Evolutionary conservation across 345 rosid genomes (phyloP).

Genomic region (Hibiscus trionum): DNA sequence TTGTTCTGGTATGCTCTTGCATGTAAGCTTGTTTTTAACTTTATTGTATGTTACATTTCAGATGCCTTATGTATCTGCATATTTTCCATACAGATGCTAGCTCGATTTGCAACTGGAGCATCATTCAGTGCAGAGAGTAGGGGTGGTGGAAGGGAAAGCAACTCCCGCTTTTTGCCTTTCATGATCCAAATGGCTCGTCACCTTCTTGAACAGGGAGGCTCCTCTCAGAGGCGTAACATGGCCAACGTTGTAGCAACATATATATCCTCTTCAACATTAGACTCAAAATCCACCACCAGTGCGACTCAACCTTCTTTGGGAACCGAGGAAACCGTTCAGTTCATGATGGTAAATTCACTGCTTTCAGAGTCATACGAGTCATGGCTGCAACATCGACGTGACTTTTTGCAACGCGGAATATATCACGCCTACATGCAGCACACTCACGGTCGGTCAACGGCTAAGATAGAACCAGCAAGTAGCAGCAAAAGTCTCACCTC

Average conservation of each 20-base stretch:
- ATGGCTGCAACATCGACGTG: constrained; percentile 80
- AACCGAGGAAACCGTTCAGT: constrained; percentile 81
- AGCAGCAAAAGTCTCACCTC: constrained; percentile 26
- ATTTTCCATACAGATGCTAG: constrained; percentile 65
- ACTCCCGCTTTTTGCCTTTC: constrained; percentile 86
- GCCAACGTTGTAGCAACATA: constrained; percentile 74
- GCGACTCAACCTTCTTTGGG: constrained; percentile 52
- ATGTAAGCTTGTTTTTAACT: neutral
- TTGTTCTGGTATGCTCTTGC: constrained; percentile 64
- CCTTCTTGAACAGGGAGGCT: constrained; percentile 92
- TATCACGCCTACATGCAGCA: constrained; percentile 91
- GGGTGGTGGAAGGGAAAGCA: constrained; percentile 99
- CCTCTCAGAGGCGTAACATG: constrained; percentile 62
- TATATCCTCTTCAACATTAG: constrained; percentile 44
- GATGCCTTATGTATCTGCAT: neutral
- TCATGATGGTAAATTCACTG: constrained; percentile 97
- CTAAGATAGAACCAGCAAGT: constrained; percentile 41
- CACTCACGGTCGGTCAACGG: constrained; percentile 55
- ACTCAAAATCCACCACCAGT: constrained; percentile 45
- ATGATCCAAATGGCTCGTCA: constrained; percentile 61
- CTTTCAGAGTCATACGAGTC: constrained; percentile 86
- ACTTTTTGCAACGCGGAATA: constrained; percentile 83
- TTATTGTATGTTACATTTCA: neutral
- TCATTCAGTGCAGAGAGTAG: constrained; percentile 75
- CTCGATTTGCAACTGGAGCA: constrained; percentile 98